These are phyloP conservation scores for Calocybe gambosa DNA, from an alignment of 1,284 basidiomycete species.

Conservation along the genomic window DNA sequence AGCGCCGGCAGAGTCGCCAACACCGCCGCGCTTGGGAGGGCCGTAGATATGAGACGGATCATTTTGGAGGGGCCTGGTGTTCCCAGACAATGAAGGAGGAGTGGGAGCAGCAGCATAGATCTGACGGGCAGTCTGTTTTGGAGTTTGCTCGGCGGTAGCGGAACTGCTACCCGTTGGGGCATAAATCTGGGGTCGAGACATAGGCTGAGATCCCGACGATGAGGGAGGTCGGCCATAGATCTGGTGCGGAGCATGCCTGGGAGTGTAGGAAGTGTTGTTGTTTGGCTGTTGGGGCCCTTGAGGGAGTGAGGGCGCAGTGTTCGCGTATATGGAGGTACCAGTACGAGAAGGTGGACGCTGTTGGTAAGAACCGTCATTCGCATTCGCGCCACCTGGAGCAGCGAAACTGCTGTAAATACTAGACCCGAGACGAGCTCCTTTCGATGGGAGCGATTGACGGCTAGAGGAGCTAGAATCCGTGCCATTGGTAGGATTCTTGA, in stretches of 20 bases:
- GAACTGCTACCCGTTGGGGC: neutral
- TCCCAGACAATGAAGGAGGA: neutral
- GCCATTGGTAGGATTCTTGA: neutral
- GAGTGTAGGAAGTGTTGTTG: neutral
- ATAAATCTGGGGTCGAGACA: neutral
- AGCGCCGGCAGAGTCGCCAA: neutral
- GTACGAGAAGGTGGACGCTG: neutral
- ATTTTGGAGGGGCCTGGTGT: neutral
- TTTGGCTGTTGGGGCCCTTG: too few species aligned
- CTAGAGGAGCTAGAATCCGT: neutral
- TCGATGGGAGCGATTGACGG: neutral
- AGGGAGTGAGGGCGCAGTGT: neutral
- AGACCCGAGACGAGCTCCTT: neutral
- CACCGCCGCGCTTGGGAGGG: neutral
- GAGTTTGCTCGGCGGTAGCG: neutral
- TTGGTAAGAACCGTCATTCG: neutral
- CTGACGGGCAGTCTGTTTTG: neutral
- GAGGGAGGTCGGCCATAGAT: neutral
- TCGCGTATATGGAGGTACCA: constrained; percentile 1
- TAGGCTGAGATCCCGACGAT: neutral
- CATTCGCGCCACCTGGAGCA: neutral
- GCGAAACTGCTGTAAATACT: neutral
- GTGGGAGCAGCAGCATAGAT: neutral
- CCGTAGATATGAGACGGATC: neutral
- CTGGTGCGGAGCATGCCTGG: neutral